Evolutionary conservation across 345 rosid species (phyloP), one percentile per base, ranked within the genome.

Genomic region (Populus deltoides): DNA sequence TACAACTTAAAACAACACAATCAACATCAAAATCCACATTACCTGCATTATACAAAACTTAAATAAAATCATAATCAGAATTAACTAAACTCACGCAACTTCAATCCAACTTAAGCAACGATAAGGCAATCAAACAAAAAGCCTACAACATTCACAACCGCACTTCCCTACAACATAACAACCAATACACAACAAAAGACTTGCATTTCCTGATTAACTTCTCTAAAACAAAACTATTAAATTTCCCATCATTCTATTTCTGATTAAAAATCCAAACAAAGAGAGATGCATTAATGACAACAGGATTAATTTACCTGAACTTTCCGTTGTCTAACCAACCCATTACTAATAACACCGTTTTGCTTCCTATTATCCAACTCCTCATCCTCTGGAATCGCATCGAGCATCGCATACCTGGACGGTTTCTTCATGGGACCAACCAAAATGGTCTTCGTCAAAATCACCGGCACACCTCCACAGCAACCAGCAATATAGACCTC

Each of bases 401-500:
- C 96, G 70, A 93, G 88, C 31, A 84, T 79, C 53, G 77, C 82
- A 66, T 85, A 90, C 74, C 91, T 87, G 20, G 84, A 82, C 10
- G 78, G 86, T 69, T 89, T 95, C 89, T 83, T 89, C 80, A 90
- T 92, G 0, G 98, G 94, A 69, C 92, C 90, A 45, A 86, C 89
- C 84, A 75, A 85, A 71, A 92, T 86, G 8, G 91, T 92, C 89
- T 90, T 95, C 6, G 98, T 91, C 89, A 95, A 81, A 17, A 93
- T 93, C 49, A 95, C 94, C 24, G 98, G 99, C 70, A 85, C 90
- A 47, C 94, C 96, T 0, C 96, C 90, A 77, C 97, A 92, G 38
- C 98, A 86, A 0, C 98, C 99, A 1, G 97, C 97, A 0, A 95
- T 88, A 68, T 95, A 95, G 72, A 95, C 93, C 91, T 95, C 99